These are phyloP conservation scores for Luvunga scandens DNA, from an alignment of 345 rosid species.

Conservation along the genomic window DNA sequence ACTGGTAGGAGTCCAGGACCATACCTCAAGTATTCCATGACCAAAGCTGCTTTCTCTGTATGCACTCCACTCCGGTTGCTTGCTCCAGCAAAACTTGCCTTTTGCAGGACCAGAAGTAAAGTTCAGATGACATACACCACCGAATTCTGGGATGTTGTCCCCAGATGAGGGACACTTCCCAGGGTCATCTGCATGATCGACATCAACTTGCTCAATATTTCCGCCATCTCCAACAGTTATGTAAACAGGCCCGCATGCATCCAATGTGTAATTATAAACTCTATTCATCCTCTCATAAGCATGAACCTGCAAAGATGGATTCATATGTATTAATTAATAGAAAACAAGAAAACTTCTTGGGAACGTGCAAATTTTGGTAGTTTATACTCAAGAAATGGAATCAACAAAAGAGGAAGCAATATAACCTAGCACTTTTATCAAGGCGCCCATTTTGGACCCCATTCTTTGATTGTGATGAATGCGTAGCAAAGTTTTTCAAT, in stretches of 20 bases:
- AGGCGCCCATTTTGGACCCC: neutral
- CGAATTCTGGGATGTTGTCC: slow-evolving; percentile 63
- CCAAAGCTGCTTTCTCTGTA: slow-evolving; percentile 92
- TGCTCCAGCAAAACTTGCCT: slow-evolving; percentile 77
- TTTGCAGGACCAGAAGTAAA: slow-evolving; percentile 77
- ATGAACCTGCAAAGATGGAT: slow-evolving; percentile 58
- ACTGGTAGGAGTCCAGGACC: neutral
- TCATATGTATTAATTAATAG: neutral
- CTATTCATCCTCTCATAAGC: slow-evolving; percentile 89
- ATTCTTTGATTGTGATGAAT: neutral
- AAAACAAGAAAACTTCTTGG: neutral
- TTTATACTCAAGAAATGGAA: neutral
- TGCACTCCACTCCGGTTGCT: slow-evolving; percentile 88
- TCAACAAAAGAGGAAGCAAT: neutral
- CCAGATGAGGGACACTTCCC: slow-evolving; percentile 71
- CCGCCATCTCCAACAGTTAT: slow-evolving; percentile 89
- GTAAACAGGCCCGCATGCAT: slow-evolving; percentile 74
- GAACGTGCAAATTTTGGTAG: neutral
- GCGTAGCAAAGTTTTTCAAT: neutral
- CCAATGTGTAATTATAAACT: slow-evolving; percentile 70
- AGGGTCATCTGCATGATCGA: slow-evolving; percentile 70
- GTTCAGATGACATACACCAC: slow-evolving; percentile 63
- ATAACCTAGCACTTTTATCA: neutral
- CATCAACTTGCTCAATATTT: slow-evolving; percentile 73
- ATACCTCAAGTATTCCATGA: slow-evolving; percentile 82